Evolutionary conservation across 1,284 basidiomycete genomes (phyloP), one percentile per base, ranked within the genome.

Genomic region (Ceratobasidium theobromae): DNA sequence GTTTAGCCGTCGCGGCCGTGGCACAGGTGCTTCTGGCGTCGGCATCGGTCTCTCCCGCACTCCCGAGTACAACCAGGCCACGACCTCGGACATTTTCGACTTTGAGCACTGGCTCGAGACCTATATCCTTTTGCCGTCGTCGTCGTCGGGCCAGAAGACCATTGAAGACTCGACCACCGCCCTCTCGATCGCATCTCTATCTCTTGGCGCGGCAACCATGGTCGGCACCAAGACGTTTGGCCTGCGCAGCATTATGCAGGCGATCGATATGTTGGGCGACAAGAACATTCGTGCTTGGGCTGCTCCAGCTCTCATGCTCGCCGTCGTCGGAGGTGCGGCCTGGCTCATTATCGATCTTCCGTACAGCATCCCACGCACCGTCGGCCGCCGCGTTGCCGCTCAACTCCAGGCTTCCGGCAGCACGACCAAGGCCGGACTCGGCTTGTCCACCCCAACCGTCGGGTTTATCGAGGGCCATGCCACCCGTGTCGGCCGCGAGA

Each of bases 311-410:
- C 72, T 97, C 48, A 92, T 93, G 28, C 86, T 90, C 0, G 77
- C 86, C 52, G 84, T 87, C 16, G 79, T 92, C 62, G 93, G 93
- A 14, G 79, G 89, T 14, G 84, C 88, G 1, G 88, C 85, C 1
- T 98, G 96, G 78, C 80, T 97, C 69, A 81, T 98, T 62, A 78
- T 92, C 71, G 95, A 98, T 74, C 83, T 99, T 27, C 97, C 97
- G 0, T 85, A 81, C 73, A 88, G 93, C 2, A 89, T 99, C 69
- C 97, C 97, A n/a, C 84, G 86, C 69, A 98, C 94, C 33, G 84
- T 98, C 67, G 95, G 95, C 1, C 83, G 93, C 65, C 82, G 91
- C 53, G 84, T 92, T 68, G 84, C 82, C 71, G 79, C 84, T 1
- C 81, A 84, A 14, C 80, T 93, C 14, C 72, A 80, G 68, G 80